Conservation (phyloP, 2,329 filamentous ascomycete genomes). For the Aspergillus amoenus region DNA sequence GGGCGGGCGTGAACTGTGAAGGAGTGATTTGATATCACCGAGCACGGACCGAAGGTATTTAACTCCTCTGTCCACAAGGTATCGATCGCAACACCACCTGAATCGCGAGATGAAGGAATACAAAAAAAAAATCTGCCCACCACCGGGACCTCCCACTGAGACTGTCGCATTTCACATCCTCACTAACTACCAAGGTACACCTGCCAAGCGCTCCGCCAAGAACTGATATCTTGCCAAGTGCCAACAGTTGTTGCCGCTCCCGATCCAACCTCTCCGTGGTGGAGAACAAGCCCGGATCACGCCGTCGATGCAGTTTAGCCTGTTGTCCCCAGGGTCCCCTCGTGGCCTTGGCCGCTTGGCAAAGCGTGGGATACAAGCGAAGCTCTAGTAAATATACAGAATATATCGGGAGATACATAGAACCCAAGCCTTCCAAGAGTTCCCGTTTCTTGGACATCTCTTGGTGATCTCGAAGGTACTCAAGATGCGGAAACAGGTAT, state of each 20-base stretch:
- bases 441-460: background rate
- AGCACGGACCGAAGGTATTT: background rate
- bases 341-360: slow-evolving; percentile 12
- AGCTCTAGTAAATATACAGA: background rate
- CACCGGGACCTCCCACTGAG: background rate
- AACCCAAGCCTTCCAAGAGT: background rate
- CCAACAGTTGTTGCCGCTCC: background rate
- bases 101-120: background rate
- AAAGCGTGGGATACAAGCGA: background rate
- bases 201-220: slow-evolving; percentile 21
- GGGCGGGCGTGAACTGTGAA: background rate
- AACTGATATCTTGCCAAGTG: background rate
- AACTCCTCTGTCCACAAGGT: slow-evolving; percentile 4
- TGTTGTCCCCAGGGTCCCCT: slow-evolving; percentile 13
- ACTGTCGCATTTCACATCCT: slow-evolving; percentile 3
- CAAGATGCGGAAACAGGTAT: background rate
- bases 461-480: slow-evolving; percentile 19
- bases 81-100: background rate
- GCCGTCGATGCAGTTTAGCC: background rate
- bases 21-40: background rate
- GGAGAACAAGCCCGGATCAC: background rate
- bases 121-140: slow-evolving; percentile 3
- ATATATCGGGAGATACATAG: background rate
- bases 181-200: slow-evolving; percentile 23
- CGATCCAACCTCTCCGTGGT: background rate